phyloP scores from a whole-genome alignment of 1,139 yeast genomes.

The Yamadazyma diospyri region DNA sequence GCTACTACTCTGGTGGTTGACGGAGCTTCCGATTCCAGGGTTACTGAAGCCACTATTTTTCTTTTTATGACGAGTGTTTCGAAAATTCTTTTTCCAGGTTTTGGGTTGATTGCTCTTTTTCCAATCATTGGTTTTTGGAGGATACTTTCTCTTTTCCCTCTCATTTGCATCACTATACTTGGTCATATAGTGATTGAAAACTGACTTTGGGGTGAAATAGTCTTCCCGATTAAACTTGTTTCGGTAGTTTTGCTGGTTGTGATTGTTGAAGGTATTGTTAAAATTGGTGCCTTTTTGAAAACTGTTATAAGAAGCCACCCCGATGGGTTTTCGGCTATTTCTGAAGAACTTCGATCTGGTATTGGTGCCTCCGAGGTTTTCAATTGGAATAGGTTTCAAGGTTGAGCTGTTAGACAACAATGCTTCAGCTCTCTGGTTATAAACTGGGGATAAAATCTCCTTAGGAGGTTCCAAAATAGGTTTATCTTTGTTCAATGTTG shows the following conservation, averaged over 20 bases:
- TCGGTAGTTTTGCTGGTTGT: slow-evolving; percentile 8
- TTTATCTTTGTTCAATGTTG: slow-evolving; percentile 9
- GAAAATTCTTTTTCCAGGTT: slow-evolving; percentile 18
- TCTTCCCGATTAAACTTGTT: slow-evolving; percentile 59
- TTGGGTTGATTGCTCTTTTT: slow-evolving; percentile 28
- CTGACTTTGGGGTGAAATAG: slow-evolving; percentile 75
- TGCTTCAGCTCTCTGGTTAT: slow-evolving; percentile 47
- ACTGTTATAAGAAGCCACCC: slow-evolving; percentile 48
- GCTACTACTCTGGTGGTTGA: slow-evolving; percentile 1
- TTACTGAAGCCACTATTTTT: slow-evolving; percentile 6
- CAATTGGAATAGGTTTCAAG: slow-evolving; percentile 44
- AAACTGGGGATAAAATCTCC: slow-evolving; percentile 8
- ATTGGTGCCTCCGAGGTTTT: slow-evolving; percentile 11
- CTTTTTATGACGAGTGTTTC: slow-evolving; percentile 15
- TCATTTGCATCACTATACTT: slow-evolving; percentile 48
- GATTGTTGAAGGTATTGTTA: slow-evolving; percentile 7
- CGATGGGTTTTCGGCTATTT: slow-evolving; percentile 58
- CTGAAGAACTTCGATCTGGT: slow-evolving; percentile 36
- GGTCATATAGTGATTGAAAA: slow-evolving; percentile 67
- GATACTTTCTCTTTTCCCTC: slow-evolving; percentile 10
- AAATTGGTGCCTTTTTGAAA: slow-evolving; percentile 18
- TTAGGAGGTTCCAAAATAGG: slow-evolving; percentile 1
- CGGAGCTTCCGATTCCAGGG: not conserved
- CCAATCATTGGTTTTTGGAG: slow-evolving; percentile 24
- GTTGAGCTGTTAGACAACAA: slow-evolving; percentile 38